Base-by-base conservation (phyloP, 2,329 filamentous ascomycete species). In the Colletotrichum sp. region DNA sequence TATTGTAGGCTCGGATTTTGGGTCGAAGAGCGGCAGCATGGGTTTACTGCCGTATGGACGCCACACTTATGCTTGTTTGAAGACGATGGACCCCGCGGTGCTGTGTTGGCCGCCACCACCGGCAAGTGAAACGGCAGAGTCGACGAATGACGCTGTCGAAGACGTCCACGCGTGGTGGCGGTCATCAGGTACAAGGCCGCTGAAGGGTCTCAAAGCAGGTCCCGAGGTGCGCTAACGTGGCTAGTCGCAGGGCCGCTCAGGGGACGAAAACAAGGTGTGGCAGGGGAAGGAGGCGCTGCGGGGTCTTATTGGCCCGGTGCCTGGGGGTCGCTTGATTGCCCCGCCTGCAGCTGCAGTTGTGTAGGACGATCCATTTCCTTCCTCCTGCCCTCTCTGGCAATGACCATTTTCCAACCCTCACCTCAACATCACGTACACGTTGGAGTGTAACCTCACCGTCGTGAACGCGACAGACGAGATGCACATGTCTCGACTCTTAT, bases 51-150 rank as follows among this genome's bases (percentile, higher is more conserved):
- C 15, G 34, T 36, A 24, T 21, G 32, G 44, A 44, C 73, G 57
- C 70, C 70, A 76, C 63, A 74, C 24, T 36, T 49, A 30, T 30
- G 16, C 49, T 55, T 55, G 62, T 68, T 63, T 15, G 62, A 28
- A 30, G 57, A 59, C 13, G n/a, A n/a, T 18, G 62, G 44, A 60
- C 18, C n/a, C 28, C 16, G 34, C 21, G 30, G 62, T 5, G 18
- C 24, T 64, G 69, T 34, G 62, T 75, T 75, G 69, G 49, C 26
- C 36, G 68, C 60, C 57, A n/a, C 26, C 18, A 36, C 39, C 21
- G 69, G 44, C 36, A 44, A 63, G 72, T 75, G 72, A 75, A 75
- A 75, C 72, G 63, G 8, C 7, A 9, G 66, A 28, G 69, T 62
- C 39, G 69, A 26, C 72, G 72, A 75, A 75, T 75, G 72, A 75